Evolutionary conservation across 306 rosid species (phyloP), one percentile per base, ranked within the genome.

Genomic region (Inga laurina): DNA sequence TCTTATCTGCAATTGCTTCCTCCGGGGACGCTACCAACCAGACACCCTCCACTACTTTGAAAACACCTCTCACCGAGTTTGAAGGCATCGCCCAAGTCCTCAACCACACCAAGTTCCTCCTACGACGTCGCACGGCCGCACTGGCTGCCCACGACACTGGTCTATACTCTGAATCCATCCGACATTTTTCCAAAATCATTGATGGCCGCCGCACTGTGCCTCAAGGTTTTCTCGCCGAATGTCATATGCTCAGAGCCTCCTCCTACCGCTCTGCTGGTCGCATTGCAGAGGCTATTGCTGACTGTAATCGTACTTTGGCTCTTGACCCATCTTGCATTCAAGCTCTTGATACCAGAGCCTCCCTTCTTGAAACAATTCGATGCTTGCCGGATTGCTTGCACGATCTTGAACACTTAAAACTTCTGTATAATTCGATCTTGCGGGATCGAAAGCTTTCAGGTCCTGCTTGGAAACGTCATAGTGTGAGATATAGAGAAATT

Each of bases 131-230:
- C 5, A 84, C 97, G 0, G 97, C 99, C 0, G 99, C 99, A 0
- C 85, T 97, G 0, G 98, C 99, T 0, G 97, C 99, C 68, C 95
- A 92, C 0, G 95, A 94, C 2, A 97, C 98, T 0, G 94, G 98
- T 27, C 90, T 94, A 1, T 85, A 91, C 86, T 81, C 98, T 0
- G 99, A 97, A 82, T 95, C 99, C 82, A 91, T 97, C 46, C 98
- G 99, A 39, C 98, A 97, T 73, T 97, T 94, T 88, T 84, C 90
- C 12, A 97, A 97, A 86, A 94, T 97, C 0, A 86, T 97, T 0
- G 99, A 94, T n/a, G 97, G 99, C 62, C 97, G 99, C 24, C 97
- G 97, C 6, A 88, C 88, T 7, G 97, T 97, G 2, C 98, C 99
- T 0, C 99, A 94, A 66, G 96, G 93, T 52, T 97, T 97, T 87